Evolutionary conservation across 495 filamentous ascomycete genomes (phyloP).

Genomic region (Staphylotrichum longicolle): DNA sequence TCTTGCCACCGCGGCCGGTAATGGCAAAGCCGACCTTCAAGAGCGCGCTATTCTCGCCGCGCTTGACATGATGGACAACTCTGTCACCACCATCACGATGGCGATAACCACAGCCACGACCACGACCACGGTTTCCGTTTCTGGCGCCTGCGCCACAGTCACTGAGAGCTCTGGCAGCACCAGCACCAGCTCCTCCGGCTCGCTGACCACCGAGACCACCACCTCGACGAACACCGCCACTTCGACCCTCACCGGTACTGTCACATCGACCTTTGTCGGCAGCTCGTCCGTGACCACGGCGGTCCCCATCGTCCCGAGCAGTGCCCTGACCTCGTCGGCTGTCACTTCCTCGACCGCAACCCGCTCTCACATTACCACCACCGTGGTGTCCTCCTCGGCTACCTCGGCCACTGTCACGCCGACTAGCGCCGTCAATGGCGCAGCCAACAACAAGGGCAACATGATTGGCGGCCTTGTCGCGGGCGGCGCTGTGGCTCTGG

Average conservation of each 20-base stretch:
- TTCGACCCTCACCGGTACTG: slow-evolving; percentile 2
- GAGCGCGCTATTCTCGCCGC: background rate
- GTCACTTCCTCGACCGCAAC: background rate
- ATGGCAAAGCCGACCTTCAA: background rate
- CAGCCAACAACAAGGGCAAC: slow-evolving; percentile 4
- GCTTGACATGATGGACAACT: background rate
- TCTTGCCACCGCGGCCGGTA: background rate
- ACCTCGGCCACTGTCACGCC: slow-evolving; percentile 6
- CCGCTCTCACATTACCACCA: slow-evolving; percentile 2
- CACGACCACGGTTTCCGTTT: background rate
- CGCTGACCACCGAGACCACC: slow-evolving; percentile 5
- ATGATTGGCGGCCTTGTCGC: slow-evolving; percentile 8
- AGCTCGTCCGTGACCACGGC: slow-evolving; percentile 5
- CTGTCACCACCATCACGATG: background rate
- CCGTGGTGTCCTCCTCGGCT: background rate
- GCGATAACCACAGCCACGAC: slow-evolving; percentile 6
- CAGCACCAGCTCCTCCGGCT: background rate
- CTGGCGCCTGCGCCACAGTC: background rate
- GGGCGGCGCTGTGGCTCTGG: slow-evolving; percentile 10
- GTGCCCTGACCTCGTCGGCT: background rate
- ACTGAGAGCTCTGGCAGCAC: background rate
- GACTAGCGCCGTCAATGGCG: slow-evolving; percentile 1
- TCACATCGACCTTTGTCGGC: slow-evolving; percentile 1
- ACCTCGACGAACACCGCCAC: slow-evolving; percentile 8
- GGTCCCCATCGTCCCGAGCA: background rate